Evolutionary conservation across 805 yeast species (phyloP), one percentile per base, ranked within the genome.

Genomic region (Candida pseudoglaebosa): DNA sequence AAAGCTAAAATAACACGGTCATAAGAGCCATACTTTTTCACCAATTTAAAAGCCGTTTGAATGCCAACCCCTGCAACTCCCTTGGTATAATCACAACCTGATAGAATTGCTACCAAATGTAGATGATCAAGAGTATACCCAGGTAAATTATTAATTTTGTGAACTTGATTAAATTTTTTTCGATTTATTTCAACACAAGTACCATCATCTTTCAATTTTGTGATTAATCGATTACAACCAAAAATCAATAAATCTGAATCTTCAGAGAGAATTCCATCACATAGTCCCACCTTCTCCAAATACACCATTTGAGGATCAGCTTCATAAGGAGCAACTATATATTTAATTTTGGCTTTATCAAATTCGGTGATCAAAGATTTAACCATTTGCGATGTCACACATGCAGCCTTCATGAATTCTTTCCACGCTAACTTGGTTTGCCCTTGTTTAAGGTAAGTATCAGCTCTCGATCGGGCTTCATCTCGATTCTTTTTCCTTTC

Each of bases 231-330:
- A 24, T 69, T 61, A 38, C 95, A 86, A 0, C 99, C 99, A 67
- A 91, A 93, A 1, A 93, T 73, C 16, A 93, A 65, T 47, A 93
- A 68, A 63, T 93, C 99, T 0, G 97, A 89, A 56, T 93, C 99
- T 54, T 93, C 99, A 30, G 95, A 82, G 6, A 93, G 70, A 4
- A 93, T 85, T 0, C 91, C 98, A 44, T 88, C 83, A 4, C 88
- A 91, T 1, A 78, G 37, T 0, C 91, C 91, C 0, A 62, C 46
- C 42, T 78, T 76, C 55, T 91, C 98, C 31, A 93, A 70, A 52
- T 81, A 88, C 7, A 90, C 98, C 84, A 93, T 78, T 59, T 93
- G 99, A 1, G 99, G 84, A 58, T 93, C 99, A 0, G 99, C 99
- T 62, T 93, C 99, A 56, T 88, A 93, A 0, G 99, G 99, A 0